Evolutionary conservation across 176 grass and related monocot species (phyloP).

Genomic region (sorghum (Sorghum bicolor)): Sorghum_bicolor_NCBIv3 NC_012870.2:65590501-65591000

Average conservation of each 20-base stretch:
- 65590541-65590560: constrained; percentile 97
- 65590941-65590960: too few relatives aligned
- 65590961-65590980: too few relatives aligned
- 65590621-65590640: constrained; percentile 81
- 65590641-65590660: background rate
- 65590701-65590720: constrained; percentile 77
- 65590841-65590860: constrained; percentile 59
- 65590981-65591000: too few relatives aligned
- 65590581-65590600: constrained; percentile 97
- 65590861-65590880: constrained; percentile 66
- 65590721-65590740: constrained; percentile 88
- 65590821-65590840: constrained; percentile 48
- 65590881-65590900: constrained; percentile 49
- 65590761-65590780: constrained; percentile 92
- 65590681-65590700: constrained; percentile 28
- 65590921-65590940: too few relatives aligned
- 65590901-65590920: background rate
- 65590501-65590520: constrained; percentile 57
- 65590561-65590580: constrained; percentile 93
- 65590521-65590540: constrained; percentile 98
- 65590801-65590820: constrained; percentile 80
- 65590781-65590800: constrained; percentile 95
- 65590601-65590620: constrained; percentile 73
- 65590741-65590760: constrained; percentile 85
- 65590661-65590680: constrained; percentile 23